Evolutionary conservation across 1,139 yeast species (phyloP).

Genomic region (Yamadazyma jaroonii): DNA sequence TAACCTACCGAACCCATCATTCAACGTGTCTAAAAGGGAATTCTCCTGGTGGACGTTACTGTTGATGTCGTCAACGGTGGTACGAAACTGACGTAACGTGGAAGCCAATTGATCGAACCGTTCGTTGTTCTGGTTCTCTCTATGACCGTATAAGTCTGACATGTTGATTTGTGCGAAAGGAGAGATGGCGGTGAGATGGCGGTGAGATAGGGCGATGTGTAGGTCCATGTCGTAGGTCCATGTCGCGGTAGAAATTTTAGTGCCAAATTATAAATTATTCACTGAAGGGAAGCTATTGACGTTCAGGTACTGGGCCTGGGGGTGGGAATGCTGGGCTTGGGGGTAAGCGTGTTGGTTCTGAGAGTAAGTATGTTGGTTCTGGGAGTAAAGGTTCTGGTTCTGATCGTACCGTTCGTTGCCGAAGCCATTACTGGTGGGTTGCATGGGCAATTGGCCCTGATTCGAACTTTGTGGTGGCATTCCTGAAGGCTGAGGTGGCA

Average conservation of each 20-base stretch:
- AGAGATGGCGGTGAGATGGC: no score
- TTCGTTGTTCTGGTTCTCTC: slow-evolving; percentile 46
- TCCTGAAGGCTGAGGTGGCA: no score
- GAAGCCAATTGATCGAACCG: slow-evolving; percentile 45
- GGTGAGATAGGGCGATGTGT: no score
- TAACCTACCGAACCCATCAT: slow-evolving; percentile 59
- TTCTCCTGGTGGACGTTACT: slow-evolving; percentile 42
- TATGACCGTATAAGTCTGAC: slow-evolving; percentile 40
- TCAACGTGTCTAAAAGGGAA: slow-evolving; percentile 53
- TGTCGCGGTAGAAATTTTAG: background rate
- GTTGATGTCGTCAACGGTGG: slow-evolving; percentile 45
- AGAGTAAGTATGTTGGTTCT: slow-evolving; percentile 8
- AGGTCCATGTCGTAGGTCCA: no score
- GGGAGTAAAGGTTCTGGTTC: background rate
- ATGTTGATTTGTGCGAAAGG: slow-evolving; percentile 13
- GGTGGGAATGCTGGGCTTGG: slow-evolving; percentile 8
- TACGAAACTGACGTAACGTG: slow-evolving; percentile 44
- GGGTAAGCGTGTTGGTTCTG: background rate
- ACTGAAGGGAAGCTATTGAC: slow-evolving; percentile 30
- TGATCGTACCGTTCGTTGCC: slow-evolving; percentile 11
- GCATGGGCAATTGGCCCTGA: slow-evolving; percentile 7
- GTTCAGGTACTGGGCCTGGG: slow-evolving; percentile 31
- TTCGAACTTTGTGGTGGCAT: background rate
- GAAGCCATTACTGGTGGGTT: slow-evolving; percentile 17
- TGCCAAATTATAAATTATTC: slow-evolving; percentile 2